Evolutionary conservation across 805 yeast species (phyloP), one percentile per base, ranked within the genome.

Genomic region (Teunomyces funiuensis): DNA sequence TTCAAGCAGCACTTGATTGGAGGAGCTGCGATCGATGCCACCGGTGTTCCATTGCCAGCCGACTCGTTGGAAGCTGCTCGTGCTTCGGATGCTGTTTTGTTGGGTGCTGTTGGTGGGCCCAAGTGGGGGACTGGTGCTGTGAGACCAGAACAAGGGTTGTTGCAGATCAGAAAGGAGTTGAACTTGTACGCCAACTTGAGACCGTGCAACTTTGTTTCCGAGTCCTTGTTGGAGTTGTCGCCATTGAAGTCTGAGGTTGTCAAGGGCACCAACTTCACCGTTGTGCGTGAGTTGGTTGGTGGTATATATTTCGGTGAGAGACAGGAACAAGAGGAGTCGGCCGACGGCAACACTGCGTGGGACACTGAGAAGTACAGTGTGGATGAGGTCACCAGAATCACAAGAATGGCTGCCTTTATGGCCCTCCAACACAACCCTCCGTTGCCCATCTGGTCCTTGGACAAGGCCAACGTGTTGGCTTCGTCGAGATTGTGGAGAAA

Each of bases 21-120:
- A 50, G 99, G 99, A 57, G 97, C 98, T 39, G 95, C 98, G 36
- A 91, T 93, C 58, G 99, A 93, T 63, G 97, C 97, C 43, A 84
- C 95, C 33, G 99, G 99, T 40, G 83, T 63, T 39, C 97, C 99
- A 44, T 74, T 93, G 50, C 85, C 97, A 11, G 95, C 85, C 45
- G 91, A 76, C 43, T 77, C 97, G 3, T 74, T 93, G 36, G 85
- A 71, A 34, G 89, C 96, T 7, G 78, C 97, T 27, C 89, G 88
- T 66, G 69, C 71, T 33, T 84, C 98, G 1, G 95, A 91, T 61
- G 99, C 98, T 18, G 96, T 93, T n/a, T 72, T 93, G 51, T 75
- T 93, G 43, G 99, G 99, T 52, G 97, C 99, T 6, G 99, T 93
- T 25, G 99, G 99, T 49, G 99, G 99, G 25, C 99, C 99, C 47